These are phyloP conservation scores for Botrytis fragariae DNA, from an alignment of 2,329 filamentous ascomycete species.

Conservation along the genomic window DNA sequence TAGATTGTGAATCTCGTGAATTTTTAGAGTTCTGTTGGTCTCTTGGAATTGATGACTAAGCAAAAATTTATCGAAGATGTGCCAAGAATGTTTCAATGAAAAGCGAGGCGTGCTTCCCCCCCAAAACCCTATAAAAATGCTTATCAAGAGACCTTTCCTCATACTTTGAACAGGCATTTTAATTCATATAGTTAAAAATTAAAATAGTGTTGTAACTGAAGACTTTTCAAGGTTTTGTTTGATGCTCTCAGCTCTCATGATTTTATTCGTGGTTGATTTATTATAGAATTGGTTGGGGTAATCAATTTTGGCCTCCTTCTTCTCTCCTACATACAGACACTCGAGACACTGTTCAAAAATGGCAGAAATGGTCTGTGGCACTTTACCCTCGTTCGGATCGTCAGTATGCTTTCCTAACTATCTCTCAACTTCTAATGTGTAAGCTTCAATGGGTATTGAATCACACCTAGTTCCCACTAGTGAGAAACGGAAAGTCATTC, in stretches of 20 bases:
- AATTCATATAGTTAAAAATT: neutral
- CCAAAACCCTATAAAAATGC: no score
- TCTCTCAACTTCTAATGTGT: neutral
- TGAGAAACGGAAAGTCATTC: neutral
- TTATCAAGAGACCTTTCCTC: no score
- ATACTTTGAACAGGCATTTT: neutral
- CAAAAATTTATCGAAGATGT: no score
- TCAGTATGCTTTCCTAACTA: neutral
- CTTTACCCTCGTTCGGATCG: neutral
- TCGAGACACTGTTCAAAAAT: neutral
- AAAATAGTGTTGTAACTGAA: neutral
- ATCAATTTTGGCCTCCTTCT: neutral
- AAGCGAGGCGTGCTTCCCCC: no score
- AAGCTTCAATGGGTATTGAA: neutral
- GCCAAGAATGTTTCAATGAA: no score
- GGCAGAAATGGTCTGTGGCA: neutral
- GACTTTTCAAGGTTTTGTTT: neutral
- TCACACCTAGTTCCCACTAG: neutral
- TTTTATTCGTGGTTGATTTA: neutral
- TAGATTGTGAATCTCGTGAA: no score
- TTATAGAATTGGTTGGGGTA: neutral
- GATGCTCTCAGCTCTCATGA: neutral
- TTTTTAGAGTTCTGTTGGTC: no score
- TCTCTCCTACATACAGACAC: neutral
- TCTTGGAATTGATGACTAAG: no score